Percentiles rank a stretch among this genome's conserved stretches.
These are phyloP conservation scores for Cystobasidiaceae sp. DNA, from an alignment of 1,284 basidiomycete genomes.

Conservation along the genomic window DNA sequence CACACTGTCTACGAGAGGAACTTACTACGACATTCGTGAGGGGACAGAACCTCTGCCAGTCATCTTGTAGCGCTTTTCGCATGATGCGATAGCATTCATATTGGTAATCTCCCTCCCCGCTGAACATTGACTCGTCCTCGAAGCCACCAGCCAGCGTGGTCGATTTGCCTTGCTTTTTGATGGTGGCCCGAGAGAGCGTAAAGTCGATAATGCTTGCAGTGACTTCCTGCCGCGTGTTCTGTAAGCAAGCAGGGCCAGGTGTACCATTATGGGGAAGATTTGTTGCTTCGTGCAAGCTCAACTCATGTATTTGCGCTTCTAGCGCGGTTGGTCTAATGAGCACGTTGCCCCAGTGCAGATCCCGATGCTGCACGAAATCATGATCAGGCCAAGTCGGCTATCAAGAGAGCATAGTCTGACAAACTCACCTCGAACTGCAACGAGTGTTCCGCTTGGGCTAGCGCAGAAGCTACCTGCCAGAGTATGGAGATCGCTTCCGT, in stretches of 20 bases:
- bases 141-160: constrained; percentile 42
- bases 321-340: constrained; percentile 58
- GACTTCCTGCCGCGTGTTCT: constrained; percentile 46
- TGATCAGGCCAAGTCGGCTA: background rate
- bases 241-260: constrained; percentile 5
- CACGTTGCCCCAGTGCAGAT: constrained; percentile 97
- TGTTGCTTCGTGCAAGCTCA: background rate
- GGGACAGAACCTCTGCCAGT: constrained; percentile 70
- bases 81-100: constrained; percentile 93
- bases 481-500: constrained; percentile 78
- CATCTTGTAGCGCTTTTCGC: constrained; percentile 56
- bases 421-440: constrained; percentile 74
- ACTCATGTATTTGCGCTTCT: background rate
- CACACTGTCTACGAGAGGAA: no score
- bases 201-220: constrained; percentile 86
- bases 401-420: background rate
- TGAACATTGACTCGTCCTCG: constrained; percentile 46
- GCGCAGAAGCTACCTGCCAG: constrained; percentile 75
- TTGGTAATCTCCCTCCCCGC: constrained; percentile 70
- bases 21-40: constrained; percentile 82
- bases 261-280: background rate
- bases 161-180: constrained; percentile 52
- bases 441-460: constrained; percentile 70
- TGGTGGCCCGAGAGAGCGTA: constrained; percentile 65
- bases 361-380: constrained; percentile 66